Evolutionary conservation across 306 rosid genomes (phyloP), one percentile per base, ranked within the genome.

Genomic region (Pyrus pyrifolia): DNA sequence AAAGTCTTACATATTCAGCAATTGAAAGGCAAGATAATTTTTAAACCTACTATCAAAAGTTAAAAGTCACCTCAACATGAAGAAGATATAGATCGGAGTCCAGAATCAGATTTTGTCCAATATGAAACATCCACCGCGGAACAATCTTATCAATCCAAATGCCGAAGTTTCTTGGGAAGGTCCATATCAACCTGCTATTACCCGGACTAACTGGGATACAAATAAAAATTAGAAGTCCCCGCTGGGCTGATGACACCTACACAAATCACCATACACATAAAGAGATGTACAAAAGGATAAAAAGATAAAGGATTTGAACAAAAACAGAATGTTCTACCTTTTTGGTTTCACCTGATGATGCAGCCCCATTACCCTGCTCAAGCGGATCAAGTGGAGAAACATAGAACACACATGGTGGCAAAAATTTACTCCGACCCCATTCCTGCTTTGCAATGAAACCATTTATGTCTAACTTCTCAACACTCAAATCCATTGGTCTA

Each of bases 41-140:
- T 62, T 58, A 49, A 53, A 44, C 70, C 6, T 25, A 42, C 74
- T 40, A 72, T 6, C 64, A 51, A 68, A 57, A 78, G 45, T 68
- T 38, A 61, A 62, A 74, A 84, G 17, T 82, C 81, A 95, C 99
- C 99, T 95, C 96, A 78, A 92, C 58, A 75, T 95, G 99, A 76
- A 95, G 97, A 81, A 95, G 95, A 82, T 87, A 88, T 62, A 92
- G 81, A 85, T 92, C 99, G 18, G 99, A 95, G 86, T 95, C 99
- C 61, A 95, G 79, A 77, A 95, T 45, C 72, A 89, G 85, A 88
- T 90, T 95, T 76, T 89, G 97, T 77, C 91, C 83, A n/a, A 92
- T 19, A 82, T 95, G 99, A 82, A 89, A 88, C 4, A 95, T 81
- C 99, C 99, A 95, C 72, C 97, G 82, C 4, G 97, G 99, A 71